Evolutionary conservation across 2,329 filamentous ascomycete genomes (phyloP), one percentile per base, ranked within the genome.

Genomic region (Calcarisporium arbuscula): DNA sequence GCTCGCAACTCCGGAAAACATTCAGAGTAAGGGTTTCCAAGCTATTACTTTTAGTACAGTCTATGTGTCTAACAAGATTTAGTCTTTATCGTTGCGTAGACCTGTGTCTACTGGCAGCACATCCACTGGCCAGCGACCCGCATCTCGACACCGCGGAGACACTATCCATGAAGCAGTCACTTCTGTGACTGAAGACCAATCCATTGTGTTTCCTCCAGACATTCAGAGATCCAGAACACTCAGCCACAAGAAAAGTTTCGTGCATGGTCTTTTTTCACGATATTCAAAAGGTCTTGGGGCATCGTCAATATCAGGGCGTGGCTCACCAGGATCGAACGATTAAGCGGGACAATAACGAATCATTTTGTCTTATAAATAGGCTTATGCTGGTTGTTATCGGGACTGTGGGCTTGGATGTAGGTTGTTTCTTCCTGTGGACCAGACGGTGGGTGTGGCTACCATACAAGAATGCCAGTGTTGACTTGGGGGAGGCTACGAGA

Each of bases 201-300:
- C 22, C 22, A 29, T 20, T n/a, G 27, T 18, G 29, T 26, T 18
- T 14, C 15, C 10, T 12, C 19, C 6, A 21, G 19, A 12, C 20
- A 19, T 9, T 8, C 19, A 8, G 18, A 33, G 22, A 11, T 15
- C 10, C 28, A 39, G 18, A 6, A 21, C 17, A 1, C 22, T 39
- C 8, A 43, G 21, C 16, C 41, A 37, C 31, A 41, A 35, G 20
- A 45, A 38, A 32, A 39, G 42, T 20, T 36, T 46, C 17, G 41
- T 46, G n/a, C 35, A 38, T 5, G 35, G 34, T 9, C 18, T 41
- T 5, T 39, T 46, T 26, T 36, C 38, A n/a, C 31, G 44, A 21
- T 36, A 32, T 15, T 26, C 38, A 6, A 40, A n/a, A n/a, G n/a
- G n/a, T n/a, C n/a, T n/a, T n/a, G n/a, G n/a, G n/a, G n/a, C n/a